Evolutionary conservation across 495 filamentous ascomycete genomes (phyloP).

Genomic region (Baudoinia panamericana): DNA sequence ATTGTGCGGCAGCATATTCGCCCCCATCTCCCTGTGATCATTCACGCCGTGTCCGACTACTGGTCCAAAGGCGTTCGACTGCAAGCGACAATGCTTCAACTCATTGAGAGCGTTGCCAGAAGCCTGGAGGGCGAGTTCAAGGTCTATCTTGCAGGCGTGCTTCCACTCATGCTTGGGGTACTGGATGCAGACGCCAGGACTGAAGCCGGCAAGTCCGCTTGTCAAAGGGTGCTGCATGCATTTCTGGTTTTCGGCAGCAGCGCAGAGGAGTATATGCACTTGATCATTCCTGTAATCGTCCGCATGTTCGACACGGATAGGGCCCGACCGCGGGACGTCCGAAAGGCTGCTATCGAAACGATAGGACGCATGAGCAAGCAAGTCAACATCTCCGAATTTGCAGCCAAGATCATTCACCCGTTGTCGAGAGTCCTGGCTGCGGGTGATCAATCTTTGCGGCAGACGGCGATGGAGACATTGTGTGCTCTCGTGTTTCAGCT

Average conservation of each 20-base stretch:
- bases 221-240: constrained; percentile 82
- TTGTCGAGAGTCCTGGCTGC: constrained; percentile 64
- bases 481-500: constrained; percentile 93
- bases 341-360: constrained; percentile 85
- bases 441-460: constrained; percentile 55
- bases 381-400: constrained; percentile 95
- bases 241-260: constrained; percentile 95
- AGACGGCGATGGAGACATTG: constrained; percentile 86
- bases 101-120: constrained; percentile 85
- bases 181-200: constrained; percentile 72
- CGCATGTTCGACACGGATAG: constrained; percentile 74
- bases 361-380: constrained; percentile 87
- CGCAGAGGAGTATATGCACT: constrained; percentile 95
- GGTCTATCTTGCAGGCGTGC: constrained; percentile 71
- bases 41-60: constrained; percentile 69
- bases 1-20: constrained; percentile 95
- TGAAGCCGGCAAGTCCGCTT: constrained; percentile 49
- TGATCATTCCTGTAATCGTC: constrained; percentile 94
- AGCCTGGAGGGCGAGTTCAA: constrained; percentile 96
- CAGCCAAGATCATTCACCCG: constrained; percentile 86
- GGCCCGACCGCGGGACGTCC: constrained; percentile 54
- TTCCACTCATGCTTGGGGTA: constrained; percentile 84
- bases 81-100: constrained; percentile 75
- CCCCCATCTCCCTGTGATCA: constrained; percentile 70
- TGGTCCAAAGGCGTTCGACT: constrained; percentile 67